A percentile compares a stretch with the other conserved stretches of the same genome.
Conservation (phyloP, 139 green algal species). For the Edaphochlamys debaryana region DNA sequence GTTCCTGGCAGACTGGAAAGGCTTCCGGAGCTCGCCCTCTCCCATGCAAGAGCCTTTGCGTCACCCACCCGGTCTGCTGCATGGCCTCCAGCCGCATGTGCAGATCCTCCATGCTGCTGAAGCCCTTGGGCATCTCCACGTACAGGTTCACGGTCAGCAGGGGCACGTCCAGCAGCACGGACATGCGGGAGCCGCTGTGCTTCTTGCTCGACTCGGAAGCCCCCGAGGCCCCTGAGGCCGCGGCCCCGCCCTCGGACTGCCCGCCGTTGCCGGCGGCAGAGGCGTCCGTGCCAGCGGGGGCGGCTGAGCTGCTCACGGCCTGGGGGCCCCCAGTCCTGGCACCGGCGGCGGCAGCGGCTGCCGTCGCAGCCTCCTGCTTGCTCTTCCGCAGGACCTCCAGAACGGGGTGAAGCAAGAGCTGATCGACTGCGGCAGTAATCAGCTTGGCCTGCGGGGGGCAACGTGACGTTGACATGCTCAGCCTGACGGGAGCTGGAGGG, state of each 20-base stretch:
- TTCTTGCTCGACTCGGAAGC: too few species aligned
- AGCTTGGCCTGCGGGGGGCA: too few species aligned
- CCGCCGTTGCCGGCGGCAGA: too few species aligned
- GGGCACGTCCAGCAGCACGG: conserved; percentile 42
- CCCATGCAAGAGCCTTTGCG: too few species aligned
- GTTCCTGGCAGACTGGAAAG: too few species aligned
- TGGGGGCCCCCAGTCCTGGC: background rate
- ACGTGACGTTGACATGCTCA: too few species aligned
- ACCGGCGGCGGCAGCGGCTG: background rate
- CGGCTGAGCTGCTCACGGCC: too few species aligned
- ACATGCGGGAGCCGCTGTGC: conserved; percentile 10
- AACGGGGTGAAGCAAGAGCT: background rate
- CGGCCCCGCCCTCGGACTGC: too few species aligned
- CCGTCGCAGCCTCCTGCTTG: background rate
- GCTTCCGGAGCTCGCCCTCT: too few species aligned
- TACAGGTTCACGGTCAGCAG: conserved; percentile 33
- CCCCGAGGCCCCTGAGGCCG: too few species aligned
- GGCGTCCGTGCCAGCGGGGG: too few species aligned
- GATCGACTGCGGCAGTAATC: background rate
- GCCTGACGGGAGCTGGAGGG: too few species aligned
- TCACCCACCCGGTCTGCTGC: conserved; percentile 26
- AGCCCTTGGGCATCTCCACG: conserved; percentile 11
- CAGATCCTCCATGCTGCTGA: background rate
- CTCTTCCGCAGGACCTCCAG: background rate
- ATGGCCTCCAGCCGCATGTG: background rate